These are phyloP conservation scores for Boletus sp. DNA, from an alignment of 768 basidiomycete genomes.

Conservation along the genomic window DNA sequence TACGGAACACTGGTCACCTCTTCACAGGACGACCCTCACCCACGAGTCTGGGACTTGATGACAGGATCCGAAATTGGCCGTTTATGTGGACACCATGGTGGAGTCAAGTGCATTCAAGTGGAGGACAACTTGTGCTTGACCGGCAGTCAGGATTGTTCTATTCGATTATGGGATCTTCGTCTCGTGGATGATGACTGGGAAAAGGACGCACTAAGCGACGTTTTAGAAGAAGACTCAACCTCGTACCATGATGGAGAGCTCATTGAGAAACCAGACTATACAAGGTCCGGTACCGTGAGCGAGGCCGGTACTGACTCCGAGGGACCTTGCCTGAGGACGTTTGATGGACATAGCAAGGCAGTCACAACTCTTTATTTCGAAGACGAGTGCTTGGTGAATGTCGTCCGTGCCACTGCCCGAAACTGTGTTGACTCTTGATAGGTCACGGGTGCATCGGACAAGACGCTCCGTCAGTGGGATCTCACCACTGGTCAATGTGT, in stretches of 20 bases:
- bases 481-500: slow-evolving; percentile 96
- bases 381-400: slow-evolving; percentile 81
- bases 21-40: slow-evolving; percentile 79
- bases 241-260: slow-evolving; percentile 33
- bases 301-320: slow-evolving; percentile 46
- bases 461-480: slow-evolving; percentile 98
- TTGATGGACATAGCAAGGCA: slow-evolving; percentile 91
- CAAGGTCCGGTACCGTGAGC: slow-evolving; percentile 38
- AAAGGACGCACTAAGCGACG: slow-evolving; percentile 55
- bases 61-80: slow-evolving; percentile 84
- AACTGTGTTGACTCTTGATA: slow-evolving; percentile 33
- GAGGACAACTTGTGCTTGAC: slow-evolving; percentile 90
- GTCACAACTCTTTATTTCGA: slow-evolving; percentile 96
- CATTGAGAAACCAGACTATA: slow-evolving; percentile 37
- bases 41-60: slow-evolving; percentile 93
- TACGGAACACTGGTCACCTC: slow-evolving; percentile 92
- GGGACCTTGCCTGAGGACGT: slow-evolving; percentile 55
- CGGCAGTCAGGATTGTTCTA: slow-evolving; percentile 81
- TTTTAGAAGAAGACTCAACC: slow-evolving; percentile 58
- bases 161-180: slow-evolving; percentile 89
- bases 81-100: slow-evolving; percentile 74
- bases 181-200: slow-evolving; percentile 71
- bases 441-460: slow-evolving; percentile 98
- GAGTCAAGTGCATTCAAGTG: slow-evolving; percentile 88
- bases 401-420: neutral